Percentiles rank a stretch among this genome's conserved stretches.
phyloP scores from a whole-genome alignment of 148 eudicot species.

The Vaccinium myrtillus region DNA sequence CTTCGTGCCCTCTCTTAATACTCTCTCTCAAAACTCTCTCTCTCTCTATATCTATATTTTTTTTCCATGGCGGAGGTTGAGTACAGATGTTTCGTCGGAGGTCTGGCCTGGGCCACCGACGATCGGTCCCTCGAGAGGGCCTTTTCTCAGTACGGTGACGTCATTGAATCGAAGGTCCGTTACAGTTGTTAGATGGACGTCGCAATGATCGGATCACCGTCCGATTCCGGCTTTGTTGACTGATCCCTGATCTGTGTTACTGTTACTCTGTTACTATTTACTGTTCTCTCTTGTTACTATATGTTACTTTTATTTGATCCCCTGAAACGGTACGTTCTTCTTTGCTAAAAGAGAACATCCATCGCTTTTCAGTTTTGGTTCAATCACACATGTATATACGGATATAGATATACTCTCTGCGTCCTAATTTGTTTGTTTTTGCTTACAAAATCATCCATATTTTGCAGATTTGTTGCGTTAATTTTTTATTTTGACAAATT shows the following conservation, averaged over 20 bases:
- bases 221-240: constrained; percentile 34
- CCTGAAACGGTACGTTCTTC: constrained; percentile 84
- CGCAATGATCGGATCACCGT: constrained; percentile 48
- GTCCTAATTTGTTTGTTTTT: too few relatives aligned
- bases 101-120: constrained; percentile 88
- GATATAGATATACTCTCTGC: too few relatives aligned
- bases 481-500: too few relatives aligned
- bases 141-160: constrained; percentile 61
- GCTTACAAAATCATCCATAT: too few relatives aligned
- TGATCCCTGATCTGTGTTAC: constrained; percentile 38
- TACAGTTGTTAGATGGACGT: constrained; percentile 39
- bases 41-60: not conserved
- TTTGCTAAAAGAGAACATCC: constrained; percentile 46
- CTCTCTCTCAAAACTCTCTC: not conserved
- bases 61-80: constrained; percentile 51
- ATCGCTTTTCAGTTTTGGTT: constrained; percentile 21
- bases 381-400: not conserved
- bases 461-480: too few relatives aligned
- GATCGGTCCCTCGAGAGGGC: constrained; percentile 51
- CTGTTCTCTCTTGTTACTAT: constrained; percentile 33
- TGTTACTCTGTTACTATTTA: constrained; percentile 35
- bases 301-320: constrained; percentile 30
- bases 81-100: constrained; percentile 88
- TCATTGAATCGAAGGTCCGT: constrained; percentile 87
- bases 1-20: not conserved